phyloP scores from a whole-genome alignment of 768 basidiomycete genomes.

The Butyriboletus loyo region DNA sequence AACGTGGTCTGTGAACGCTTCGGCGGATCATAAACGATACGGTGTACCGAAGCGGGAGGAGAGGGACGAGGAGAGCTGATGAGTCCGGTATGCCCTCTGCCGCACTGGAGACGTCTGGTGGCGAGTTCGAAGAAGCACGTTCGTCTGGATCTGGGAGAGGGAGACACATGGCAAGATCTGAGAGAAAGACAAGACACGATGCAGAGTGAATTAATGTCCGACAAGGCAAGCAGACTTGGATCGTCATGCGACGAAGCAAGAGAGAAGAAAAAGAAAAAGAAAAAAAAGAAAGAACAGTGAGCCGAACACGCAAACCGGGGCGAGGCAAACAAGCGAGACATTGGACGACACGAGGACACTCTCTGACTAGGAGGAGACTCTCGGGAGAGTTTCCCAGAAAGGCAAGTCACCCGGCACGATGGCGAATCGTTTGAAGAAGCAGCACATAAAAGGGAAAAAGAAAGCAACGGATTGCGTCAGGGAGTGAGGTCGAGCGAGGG shows the following conservation, averaged over 20 bases:
- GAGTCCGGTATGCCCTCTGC: conserved; percentile 19
- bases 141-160: conserved; percentile 10
- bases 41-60: conserved; percentile 1
- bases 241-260: too few relatives aligned
- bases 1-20: conserved; percentile 16
- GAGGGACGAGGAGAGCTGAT: conserved; percentile 1
- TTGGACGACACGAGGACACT: too few relatives aligned
- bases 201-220: not conserved
- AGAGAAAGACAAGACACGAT: conserved; percentile 8
- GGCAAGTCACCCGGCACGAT: conserved; percentile 4
- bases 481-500: not conserved
- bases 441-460: conserved; percentile 13
- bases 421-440: conserved; percentile 22
- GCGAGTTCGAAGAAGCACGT: conserved; percentile 15
- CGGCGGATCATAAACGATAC: conserved; percentile 22
- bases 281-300: too few relatives aligned
- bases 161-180: conserved; percentile 13
- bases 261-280: too few relatives aligned
- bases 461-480: not conserved
- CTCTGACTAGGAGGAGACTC: not conserved
- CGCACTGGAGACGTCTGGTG: conserved; percentile 12
- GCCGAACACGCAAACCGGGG: too few relatives aligned
- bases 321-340: too few relatives aligned
- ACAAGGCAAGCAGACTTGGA: too few relatives aligned
- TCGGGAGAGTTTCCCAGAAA: not conserved